Conservation (phyloP, 2,329 filamentous ascomycete species). For the Clarireedia monteithiana region DNA sequence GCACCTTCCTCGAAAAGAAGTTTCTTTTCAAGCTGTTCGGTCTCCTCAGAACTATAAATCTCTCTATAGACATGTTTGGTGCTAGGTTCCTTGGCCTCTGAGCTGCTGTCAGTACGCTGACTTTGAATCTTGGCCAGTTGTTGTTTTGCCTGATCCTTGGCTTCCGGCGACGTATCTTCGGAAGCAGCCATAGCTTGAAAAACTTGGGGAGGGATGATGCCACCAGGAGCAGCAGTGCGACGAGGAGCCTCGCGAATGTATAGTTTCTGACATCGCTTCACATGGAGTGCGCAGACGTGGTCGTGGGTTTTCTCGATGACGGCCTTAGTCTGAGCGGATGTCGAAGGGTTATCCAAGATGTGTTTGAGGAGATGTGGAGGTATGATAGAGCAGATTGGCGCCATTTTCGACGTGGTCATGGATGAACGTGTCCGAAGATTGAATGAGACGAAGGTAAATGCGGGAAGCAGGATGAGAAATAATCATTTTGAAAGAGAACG, state of each 20-base stretch:
- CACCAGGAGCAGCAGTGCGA: background rate
- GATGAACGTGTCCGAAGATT: background rate
- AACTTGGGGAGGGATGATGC: background rate
- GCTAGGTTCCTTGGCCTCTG: background rate
- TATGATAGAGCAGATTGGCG: background rate
- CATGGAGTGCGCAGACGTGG: background rate
- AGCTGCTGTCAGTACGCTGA: background rate
- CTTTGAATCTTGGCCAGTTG: background rate
- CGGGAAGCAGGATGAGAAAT: no score
- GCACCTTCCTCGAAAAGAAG: constrained; percentile 11
- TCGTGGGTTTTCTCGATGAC: background rate
- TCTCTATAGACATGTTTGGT: background rate
- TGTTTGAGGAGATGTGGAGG: constrained; percentile 2
- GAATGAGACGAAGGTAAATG: background rate
- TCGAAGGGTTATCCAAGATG: background rate
- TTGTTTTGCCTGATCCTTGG: background rate
- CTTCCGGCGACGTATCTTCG: background rate
- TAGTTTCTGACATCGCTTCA: background rate
- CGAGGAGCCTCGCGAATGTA: background rate
- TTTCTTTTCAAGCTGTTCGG: constrained; percentile 10
- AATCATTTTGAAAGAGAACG: no score
- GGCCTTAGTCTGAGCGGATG: background rate
- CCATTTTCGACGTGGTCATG: background rate
- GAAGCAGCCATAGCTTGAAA: background rate
- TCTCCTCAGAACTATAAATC: constrained; percentile 9